A percentile compares a stretch with the other conserved stretches of the same genome.
Evolutionary conservation across 192 early-diverging fungal genomes (phyloP).

Genomic region (Piromyces sp.): DNA sequence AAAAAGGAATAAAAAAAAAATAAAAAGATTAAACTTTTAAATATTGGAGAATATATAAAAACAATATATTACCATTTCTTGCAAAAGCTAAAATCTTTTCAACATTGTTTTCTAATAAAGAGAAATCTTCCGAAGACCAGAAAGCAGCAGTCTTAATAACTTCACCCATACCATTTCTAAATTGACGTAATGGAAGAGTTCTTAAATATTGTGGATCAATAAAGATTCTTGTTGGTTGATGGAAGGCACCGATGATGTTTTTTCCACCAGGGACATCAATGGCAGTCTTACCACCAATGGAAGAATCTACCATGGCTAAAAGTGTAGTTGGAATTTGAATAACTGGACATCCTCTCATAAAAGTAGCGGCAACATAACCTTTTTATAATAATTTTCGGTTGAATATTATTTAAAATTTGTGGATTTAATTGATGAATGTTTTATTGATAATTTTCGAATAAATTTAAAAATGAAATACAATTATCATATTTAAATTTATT

Average conservation of each 20-base stretch:
- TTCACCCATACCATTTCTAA: constrained; percentile 93
- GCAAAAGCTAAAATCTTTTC: constrained; percentile 60
- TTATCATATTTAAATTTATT: too few species aligned
- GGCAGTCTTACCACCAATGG: constrained; percentile 90
- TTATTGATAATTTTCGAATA: too few species aligned
- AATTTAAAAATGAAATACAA: too few species aligned
- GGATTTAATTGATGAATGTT: too few species aligned
- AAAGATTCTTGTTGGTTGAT: constrained; percentile 84
- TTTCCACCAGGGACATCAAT: constrained; percentile 93
- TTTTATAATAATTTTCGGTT: too few species aligned
- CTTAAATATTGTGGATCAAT: constrained; percentile 74
- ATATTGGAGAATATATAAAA: constrained; percentile 22
- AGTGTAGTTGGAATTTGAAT: constrained; percentile 91
- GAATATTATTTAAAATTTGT: too few species aligned
- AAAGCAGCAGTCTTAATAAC: constrained; percentile 96
- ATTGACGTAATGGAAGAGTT: constrained; percentile 78
- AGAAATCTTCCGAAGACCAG: constrained; percentile 74
- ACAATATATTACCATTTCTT: background rate
- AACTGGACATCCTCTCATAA: constrained; percentile 90
- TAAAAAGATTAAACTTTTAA: constrained; percentile 4
- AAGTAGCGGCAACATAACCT: constrained; percentile 89
- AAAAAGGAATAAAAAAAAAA: background rate
- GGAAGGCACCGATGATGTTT: constrained; percentile 89
- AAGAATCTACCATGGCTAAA: constrained; percentile 94
- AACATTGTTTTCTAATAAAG: constrained; percentile 67